Evolutionary conservation across 2,329 filamentous ascomycete species (phyloP).

Genomic region (Beauveria asiatica): DNA sequence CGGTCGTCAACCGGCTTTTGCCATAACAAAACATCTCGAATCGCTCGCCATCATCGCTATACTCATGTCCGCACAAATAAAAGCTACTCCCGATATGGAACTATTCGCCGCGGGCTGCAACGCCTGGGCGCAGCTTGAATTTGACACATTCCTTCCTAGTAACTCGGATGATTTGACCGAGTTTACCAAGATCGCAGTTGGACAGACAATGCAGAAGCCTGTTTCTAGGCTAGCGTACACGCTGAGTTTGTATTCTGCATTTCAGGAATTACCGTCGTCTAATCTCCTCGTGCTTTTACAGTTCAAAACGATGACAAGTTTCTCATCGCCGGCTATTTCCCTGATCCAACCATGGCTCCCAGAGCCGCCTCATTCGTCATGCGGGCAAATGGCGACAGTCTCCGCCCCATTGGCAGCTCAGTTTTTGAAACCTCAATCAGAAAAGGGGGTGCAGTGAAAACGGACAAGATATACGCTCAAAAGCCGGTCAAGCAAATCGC

Average conservation of each 20-base stretch:
- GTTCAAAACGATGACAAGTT: constrained; percentile 16
- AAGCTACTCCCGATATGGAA: constrained; percentile 27
- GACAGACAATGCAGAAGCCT: constrained; percentile 26
- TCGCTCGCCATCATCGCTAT: not conserved
- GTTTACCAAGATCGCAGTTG: constrained; percentile 36
- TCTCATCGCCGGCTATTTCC: constrained; percentile 15
- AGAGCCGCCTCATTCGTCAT: not conserved
- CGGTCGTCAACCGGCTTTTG: too few relatives aligned
- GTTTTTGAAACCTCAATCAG: too few relatives aligned
- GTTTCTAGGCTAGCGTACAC: constrained; percentile 35
- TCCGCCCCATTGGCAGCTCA: not conserved
- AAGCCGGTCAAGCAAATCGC: constrained; percentile 30
- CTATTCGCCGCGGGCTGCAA: constrained; percentile 51
- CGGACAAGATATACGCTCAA: too few relatives aligned
- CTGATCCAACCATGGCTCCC: not conserved
- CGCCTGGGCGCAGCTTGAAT: constrained; percentile 46
- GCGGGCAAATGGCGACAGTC: not conserved
- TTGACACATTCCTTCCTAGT: constrained; percentile 18
- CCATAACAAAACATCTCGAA: not conserved
- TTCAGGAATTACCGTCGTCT: not conserved
- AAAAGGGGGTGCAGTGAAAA: too few relatives aligned
- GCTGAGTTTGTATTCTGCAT: constrained; percentile 30
- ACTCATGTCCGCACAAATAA: not conserved
- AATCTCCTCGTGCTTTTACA: constrained; percentile 8
- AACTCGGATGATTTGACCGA: constrained; percentile 32